Percentiles rank a stretch among this genome's conserved stretches.
Evolutionary conservation across 225 moss, liverwort and hornwort species (phyloP).

Genomic region (Thuidium tamariscinum): DNA sequence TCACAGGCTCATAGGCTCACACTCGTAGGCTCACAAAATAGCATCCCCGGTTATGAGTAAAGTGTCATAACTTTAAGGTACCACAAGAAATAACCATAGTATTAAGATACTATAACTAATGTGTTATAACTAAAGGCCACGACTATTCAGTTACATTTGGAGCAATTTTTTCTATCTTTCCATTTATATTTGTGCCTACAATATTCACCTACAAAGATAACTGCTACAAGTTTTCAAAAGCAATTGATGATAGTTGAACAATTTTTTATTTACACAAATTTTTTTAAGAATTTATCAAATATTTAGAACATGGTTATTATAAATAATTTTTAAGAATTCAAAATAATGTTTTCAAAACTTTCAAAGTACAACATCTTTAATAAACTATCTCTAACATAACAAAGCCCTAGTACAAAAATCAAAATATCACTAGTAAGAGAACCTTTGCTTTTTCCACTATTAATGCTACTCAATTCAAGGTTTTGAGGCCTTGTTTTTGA

Average conservation of each 20-base stretch:
- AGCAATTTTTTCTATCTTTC: background rate
- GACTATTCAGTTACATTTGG: background rate
- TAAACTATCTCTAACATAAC: background rate
- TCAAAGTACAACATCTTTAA: background rate
- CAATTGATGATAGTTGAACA: rapidly evolving
- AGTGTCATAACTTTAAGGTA: background rate
- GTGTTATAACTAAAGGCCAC: rapidly evolving
- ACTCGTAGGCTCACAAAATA: too few species aligned
- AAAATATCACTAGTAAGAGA: background rate
- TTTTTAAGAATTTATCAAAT: too few species aligned
- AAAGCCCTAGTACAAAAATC: too few species aligned
- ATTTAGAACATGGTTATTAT: background rate
- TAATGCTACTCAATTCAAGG: rapidly evolving
- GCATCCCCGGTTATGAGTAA: rapidly evolving
- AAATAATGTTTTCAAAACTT: background rate
- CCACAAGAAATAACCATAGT: rapidly evolving
- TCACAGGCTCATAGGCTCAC: too few species aligned
- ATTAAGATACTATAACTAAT: rapidly evolving
- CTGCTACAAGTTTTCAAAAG: rapidly evolving
- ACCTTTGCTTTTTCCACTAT: rapidly evolving
- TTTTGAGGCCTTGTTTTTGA: rapidly evolving
- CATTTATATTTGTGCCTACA: background rate
- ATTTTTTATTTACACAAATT: background rate
- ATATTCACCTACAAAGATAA: rapidly evolving
- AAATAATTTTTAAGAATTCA: rapidly evolving